Conservation (phyloP, 2,329 filamentous ascomycete genomes). For the Fusarium fujikuroi region DNA sequence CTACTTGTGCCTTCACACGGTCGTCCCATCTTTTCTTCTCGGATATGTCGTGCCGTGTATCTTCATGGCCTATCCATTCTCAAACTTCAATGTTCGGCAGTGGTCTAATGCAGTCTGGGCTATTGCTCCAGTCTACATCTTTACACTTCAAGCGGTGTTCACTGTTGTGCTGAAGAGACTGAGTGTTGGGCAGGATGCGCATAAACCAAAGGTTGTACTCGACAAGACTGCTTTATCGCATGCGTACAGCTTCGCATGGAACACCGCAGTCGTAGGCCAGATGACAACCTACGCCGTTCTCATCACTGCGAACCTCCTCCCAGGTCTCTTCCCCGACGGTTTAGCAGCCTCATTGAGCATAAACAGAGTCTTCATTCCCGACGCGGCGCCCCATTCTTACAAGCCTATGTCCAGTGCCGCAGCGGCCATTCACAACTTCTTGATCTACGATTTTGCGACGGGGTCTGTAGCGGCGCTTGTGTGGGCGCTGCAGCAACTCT, state of each 20-base stretch:
- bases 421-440: conserved; percentile 34
- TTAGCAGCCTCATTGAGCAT: conserved; percentile 25
- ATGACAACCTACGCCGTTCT: conserved; percentile 34
- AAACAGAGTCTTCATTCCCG: conserved; percentile 33
- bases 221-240: conserved; percentile 37
- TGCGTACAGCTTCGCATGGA: conserved; percentile 43
- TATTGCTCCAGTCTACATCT: conserved; percentile 35
- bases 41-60: conserved; percentile 38
- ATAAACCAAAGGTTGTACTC: conserved; percentile 18
- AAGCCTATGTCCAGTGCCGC: conserved; percentile 31
- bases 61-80: conserved; percentile 37
- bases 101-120: conserved; percentile 40
- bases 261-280: conserved; percentile 38
- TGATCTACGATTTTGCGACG: conserved; percentile 42
- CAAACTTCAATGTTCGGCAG: conserved; percentile 31
- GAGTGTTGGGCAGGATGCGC: conserved; percentile 38
- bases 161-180: conserved; percentile 29
- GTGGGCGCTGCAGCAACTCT: conserved; percentile 33
- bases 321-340: conserved; percentile 29
- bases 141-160: conserved; percentile 24
- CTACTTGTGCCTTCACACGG: conserved; percentile 25
- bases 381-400: conserved; percentile 27
- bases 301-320: conserved; percentile 9
- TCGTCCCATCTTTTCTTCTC: conserved; percentile 33
- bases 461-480: conserved; percentile 31